Percentiles rank a stretch among this genome's conserved stretches.
These are phyloP conservation scores for Candida chilensis DNA, from an alignment of 805 yeast species.

Conservation along the genomic window DNA sequence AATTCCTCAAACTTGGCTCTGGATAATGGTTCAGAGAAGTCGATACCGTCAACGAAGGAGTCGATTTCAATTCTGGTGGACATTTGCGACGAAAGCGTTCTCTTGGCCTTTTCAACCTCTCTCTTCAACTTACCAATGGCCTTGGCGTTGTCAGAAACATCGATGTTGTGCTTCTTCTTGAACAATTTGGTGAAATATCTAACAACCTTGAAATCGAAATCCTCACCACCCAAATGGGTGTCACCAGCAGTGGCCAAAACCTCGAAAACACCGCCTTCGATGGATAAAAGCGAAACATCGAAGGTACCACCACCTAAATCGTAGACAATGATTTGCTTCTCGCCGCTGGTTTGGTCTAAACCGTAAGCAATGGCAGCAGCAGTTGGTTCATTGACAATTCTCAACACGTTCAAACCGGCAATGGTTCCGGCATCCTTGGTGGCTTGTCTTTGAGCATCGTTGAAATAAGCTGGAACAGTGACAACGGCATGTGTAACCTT, in stretches of 20 bases:
- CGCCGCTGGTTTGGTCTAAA: slow-evolving; percentile 75
- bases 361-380: slow-evolving; percentile 99
- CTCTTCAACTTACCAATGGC: slow-evolving; percentile 92
- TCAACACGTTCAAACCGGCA: slow-evolving; percentile 81
- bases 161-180: slow-evolving; percentile 89
- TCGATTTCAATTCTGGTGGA: slow-evolving; percentile 95
- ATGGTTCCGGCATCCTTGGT: slow-evolving; percentile 90
- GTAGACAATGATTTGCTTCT: slow-evolving; percentile 84
- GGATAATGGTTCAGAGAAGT: slow-evolving; percentile 89
- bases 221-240: slow-evolving; percentile 97
- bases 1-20: slow-evolving; percentile 98
- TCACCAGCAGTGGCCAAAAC: slow-evolving; percentile 94
- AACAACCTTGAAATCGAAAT: slow-evolving; percentile 83
- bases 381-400: slow-evolving; percentile 91
- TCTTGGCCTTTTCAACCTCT: slow-evolving; percentile 97
- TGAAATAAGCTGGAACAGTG: slow-evolving; percentile 90
- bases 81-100: slow-evolving; percentile 91
- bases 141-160: slow-evolving; percentile 71
- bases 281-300: slow-evolving; percentile 81
- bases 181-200: slow-evolving; percentile 86
- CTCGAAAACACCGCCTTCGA: slow-evolving; percentile 88
- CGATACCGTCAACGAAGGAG: slow-evolving; percentile 89
- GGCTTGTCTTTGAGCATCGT: slow-evolving; percentile 92
- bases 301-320: slow-evolving; percentile 98
- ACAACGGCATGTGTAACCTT: slow-evolving; percentile 85